Evolutionary conservation across 306 rosid species (phyloP).

Genomic region (Cicer cuneatum): DNA sequence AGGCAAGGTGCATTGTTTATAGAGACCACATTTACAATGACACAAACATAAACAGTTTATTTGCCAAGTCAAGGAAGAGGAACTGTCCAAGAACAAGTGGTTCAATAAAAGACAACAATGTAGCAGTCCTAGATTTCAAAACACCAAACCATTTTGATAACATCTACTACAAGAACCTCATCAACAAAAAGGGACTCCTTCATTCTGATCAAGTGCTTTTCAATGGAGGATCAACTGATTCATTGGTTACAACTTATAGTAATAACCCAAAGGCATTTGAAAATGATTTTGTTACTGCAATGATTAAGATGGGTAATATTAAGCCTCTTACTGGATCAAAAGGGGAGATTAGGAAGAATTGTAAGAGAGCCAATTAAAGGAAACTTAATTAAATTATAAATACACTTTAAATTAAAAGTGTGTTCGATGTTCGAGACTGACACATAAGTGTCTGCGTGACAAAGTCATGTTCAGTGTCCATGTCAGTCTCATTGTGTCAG

Average conservation of each 20-base stretch:
- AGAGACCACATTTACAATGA: conserved; percentile 58
- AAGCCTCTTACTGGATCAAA: conserved; percentile 73
- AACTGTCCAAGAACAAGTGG: conserved; percentile 57
- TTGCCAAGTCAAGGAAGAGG: conserved; percentile 55
- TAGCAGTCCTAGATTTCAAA: conserved; percentile 62
- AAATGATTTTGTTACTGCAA: conserved; percentile 61
- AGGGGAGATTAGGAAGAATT: conserved; percentile 75
- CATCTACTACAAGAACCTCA: conserved; percentile 66
- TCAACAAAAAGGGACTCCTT: conserved; percentile 70
- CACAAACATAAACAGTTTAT: conserved; percentile 54
- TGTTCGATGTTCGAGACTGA: background rate
- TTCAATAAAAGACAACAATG: conserved; percentile 61
- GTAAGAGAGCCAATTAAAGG: conserved; percentile 55
- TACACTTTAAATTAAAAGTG: background rate
- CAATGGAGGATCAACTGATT: conserved; percentile 72
- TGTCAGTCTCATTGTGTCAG: background rate
- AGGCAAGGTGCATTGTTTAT: conserved; percentile 63
- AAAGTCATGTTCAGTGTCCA: background rate
- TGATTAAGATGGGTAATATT: conserved; percentile 84
- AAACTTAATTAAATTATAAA: background rate
- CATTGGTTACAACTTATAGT: conserved; percentile 62
- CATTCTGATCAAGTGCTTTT: conserved; percentile 77
- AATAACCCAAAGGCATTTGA: conserved; percentile 44
- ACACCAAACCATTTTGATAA: conserved; percentile 67
- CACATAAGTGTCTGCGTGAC: too few relatives aligned